phyloP scores from a whole-genome alignment of 2,329 filamentous ascomycete species.

The Tolypocladium inflatum region DNA sequence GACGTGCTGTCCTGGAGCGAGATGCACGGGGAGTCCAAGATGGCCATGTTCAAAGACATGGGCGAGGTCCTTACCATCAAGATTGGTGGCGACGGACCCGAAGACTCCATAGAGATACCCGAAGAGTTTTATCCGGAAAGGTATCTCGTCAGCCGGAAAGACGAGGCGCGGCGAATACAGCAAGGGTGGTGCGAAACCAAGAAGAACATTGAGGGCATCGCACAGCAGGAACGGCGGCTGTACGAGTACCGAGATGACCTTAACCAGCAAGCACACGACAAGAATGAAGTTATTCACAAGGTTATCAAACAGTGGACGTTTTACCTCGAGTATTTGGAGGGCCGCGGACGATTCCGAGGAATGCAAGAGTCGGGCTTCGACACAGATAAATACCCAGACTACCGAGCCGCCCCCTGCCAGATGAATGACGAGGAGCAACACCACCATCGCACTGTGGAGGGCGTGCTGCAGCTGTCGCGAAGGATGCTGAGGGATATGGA shows the following conservation, averaged over 20 bases:
- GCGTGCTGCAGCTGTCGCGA: slow-evolving; percentile 22
- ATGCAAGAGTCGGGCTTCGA: slow-evolving; percentile 29
- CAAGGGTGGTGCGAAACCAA: slow-evolving; percentile 23
- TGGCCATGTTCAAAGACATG: slow-evolving; percentile 33
- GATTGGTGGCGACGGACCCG: slow-evolving; percentile 30
- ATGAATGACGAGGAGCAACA: slow-evolving; percentile 22
- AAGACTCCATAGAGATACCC: slow-evolving; percentile 39
- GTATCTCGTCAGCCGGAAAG: slow-evolving; percentile 36
- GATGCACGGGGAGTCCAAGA: slow-evolving; percentile 25
- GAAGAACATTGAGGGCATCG: slow-evolving; percentile 13
- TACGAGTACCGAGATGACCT: slow-evolving; percentile 18
- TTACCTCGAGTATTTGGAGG: slow-evolving; percentile 25
- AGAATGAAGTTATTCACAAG: slow-evolving; percentile 19
- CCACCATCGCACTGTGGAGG: slow-evolving; percentile 18
- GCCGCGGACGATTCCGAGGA: slow-evolving; percentile 22
- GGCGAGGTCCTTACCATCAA: slow-evolving; percentile 42
- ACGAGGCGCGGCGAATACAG: slow-evolving; percentile 37
- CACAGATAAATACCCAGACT: slow-evolving; percentile 26
- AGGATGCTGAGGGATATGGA: slow-evolving; percentile 24
- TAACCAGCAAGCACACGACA: slow-evolving; percentile 15
- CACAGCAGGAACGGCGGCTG: slow-evolving; percentile 13
- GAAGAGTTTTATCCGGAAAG: slow-evolving; percentile 42
- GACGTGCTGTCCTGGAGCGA: slow-evolving; percentile 28
- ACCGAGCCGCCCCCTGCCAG: slow-evolving; percentile 27
- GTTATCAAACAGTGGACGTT: slow-evolving; percentile 20